Evolutionary conservation across 495 filamentous ascomycete species (phyloP).

Genomic region (Astrothelium subdiscretum): DNA sequence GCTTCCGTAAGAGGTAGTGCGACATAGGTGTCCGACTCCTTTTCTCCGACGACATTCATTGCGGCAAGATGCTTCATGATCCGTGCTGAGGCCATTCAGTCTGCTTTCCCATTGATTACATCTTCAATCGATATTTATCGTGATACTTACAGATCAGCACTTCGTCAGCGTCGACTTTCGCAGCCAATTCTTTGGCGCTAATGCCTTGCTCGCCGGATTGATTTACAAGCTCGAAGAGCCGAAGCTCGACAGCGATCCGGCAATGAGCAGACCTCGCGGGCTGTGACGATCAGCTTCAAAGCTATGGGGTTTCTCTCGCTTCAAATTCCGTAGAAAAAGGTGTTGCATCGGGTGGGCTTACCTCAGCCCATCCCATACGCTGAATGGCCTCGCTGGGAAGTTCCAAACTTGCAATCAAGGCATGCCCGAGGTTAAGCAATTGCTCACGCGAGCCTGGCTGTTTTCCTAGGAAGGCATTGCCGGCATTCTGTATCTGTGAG

Average conservation of each 20-base stretch:
- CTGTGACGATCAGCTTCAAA: constrained; percentile 15
- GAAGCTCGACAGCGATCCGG: constrained; percentile 27
- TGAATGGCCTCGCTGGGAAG: too few species aligned
- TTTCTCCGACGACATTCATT: background rate
- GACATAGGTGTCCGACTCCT: background rate
- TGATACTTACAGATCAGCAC: constrained; percentile 12
- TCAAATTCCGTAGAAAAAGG: background rate
- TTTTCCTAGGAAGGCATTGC: too few species aligned
- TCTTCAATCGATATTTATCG: too few species aligned
- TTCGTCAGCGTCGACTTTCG: constrained; percentile 22
- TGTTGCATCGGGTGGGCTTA: constrained; percentile 6
- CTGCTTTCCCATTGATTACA: too few species aligned
- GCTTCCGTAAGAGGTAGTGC: background rate
- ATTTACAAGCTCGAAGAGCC: constrained; percentile 27
- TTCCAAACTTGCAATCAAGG: too few species aligned
- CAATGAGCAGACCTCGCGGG: constrained; percentile 29
- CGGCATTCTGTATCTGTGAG: background rate
- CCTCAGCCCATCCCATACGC: too few species aligned
- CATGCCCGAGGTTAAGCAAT: too few species aligned
- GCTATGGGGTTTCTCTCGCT: too few species aligned
- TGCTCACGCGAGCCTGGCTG: too few species aligned
- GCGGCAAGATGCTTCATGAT: background rate
- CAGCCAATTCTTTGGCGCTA: constrained; percentile 15
- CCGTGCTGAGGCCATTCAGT: background rate
- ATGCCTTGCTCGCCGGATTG: constrained; percentile 20